A percentile compares a stretch with the other conserved stretches of the same genome.
phyloP scores from a whole-genome alignment of 176 grass and related monocot genomes.

The Triticum turgidum region DNA sequence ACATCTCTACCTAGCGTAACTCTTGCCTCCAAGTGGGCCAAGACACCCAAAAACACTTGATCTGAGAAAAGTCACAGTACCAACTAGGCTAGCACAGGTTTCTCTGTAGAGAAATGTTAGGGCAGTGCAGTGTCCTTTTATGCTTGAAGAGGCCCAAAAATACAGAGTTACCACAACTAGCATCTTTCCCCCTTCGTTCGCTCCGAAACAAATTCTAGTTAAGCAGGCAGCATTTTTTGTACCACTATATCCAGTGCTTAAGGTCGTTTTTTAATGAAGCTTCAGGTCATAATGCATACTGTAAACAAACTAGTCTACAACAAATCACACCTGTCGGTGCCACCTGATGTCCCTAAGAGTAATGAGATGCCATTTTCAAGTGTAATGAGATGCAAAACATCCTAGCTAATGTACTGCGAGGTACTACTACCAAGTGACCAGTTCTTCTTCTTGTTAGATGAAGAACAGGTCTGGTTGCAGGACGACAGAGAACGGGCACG shows the following conservation, averaged over 20 bases:
- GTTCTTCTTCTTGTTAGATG: not conserved
- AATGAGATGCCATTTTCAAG: not conserved
- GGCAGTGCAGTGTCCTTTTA: not conserved
- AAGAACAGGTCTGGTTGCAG: not conserved
- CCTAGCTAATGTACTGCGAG: too few species aligned
- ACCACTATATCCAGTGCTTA: not conserved
- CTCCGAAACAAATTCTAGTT: not conserved
- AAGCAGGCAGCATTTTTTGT: not conserved
- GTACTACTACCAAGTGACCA: too few species aligned
- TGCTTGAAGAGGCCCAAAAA: conserved; percentile 3
- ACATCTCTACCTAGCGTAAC: conserved; percentile 30
- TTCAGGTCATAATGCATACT: not conserved
- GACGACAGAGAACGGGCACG: not conserved
- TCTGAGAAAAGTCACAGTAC: conserved; percentile 8
- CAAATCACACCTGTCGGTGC: not conserved
- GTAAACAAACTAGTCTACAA: not conserved
- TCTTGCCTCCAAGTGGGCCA: conserved; percentile 21
- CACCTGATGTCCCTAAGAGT: not conserved
- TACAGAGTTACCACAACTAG: not conserved
- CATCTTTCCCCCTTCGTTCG: not conserved
- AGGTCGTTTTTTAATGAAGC: not conserved
- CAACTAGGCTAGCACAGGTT: not conserved
- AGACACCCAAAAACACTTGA: not conserved
- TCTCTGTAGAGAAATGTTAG: not conserved
- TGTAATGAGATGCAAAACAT: too few species aligned